phyloP scores from a whole-genome alignment of 176 grass and related monocot species.

The Zea luxurians region DNA sequence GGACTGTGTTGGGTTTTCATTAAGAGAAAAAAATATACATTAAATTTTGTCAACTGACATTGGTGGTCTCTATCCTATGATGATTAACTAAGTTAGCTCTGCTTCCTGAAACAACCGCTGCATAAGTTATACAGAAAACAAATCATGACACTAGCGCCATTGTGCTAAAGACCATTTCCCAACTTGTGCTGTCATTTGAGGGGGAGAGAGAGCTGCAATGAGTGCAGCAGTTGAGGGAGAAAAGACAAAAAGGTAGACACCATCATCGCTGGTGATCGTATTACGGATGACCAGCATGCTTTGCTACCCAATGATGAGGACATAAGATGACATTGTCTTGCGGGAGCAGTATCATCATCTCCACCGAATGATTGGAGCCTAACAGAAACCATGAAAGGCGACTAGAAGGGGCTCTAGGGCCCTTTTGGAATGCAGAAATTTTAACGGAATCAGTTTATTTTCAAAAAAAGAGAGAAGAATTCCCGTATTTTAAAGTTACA shows the following conservation, averaged over 20 bases:
- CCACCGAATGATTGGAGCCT: conserved; percentile 21
- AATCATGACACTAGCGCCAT: background rate
- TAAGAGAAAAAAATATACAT: background rate
- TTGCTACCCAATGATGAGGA: conserved; percentile 21
- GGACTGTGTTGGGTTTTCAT: too few species aligned
- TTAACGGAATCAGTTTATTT: too few species aligned
- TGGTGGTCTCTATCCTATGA: background rate
- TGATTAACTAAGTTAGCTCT: too few species aligned
- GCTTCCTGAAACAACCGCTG: too few species aligned
- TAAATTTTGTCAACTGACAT: background rate
- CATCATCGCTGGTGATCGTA: background rate
- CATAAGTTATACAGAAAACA: background rate
- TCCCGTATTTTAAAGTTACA: background rate
- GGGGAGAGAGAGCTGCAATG: background rate
- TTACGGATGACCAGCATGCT: conserved; percentile 3
- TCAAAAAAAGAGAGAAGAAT: too few species aligned
- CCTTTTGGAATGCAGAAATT: too few species aligned
- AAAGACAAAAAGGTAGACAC: background rate
- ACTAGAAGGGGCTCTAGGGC: background rate
- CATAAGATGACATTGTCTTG: conserved; percentile 21
- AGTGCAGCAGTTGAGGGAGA: background rate
- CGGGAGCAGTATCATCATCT: conserved; percentile 11
- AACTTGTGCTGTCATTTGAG: background rate
- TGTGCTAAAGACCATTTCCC: background rate
- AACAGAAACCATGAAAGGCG: conserved; percentile 14